These are phyloP conservation scores for Sclerotinia glacialis DNA, from an alignment of 2,329 filamentous ascomycete species.

Conservation along the genomic window DNA sequence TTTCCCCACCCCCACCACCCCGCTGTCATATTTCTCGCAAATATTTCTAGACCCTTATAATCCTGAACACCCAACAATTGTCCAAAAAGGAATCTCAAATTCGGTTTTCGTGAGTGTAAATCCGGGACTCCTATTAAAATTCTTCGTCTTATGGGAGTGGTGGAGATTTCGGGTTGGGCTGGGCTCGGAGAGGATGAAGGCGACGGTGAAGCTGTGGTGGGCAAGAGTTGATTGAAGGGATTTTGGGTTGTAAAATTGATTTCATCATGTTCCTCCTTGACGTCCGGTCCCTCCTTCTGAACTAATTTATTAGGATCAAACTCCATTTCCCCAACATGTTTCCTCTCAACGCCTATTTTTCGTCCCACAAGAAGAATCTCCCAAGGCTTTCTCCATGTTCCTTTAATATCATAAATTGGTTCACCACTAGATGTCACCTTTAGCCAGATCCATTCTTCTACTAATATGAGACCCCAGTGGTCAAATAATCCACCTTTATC, in stretches of 20 bases:
- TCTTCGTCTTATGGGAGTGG: background rate
- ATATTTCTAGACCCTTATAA: slow-evolving; percentile 68
- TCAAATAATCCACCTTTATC: slow-evolving; percentile 57
- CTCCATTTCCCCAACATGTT: slow-evolving; percentile 44
- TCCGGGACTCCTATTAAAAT: slow-evolving; percentile 71
- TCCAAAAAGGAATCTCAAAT: slow-evolving; percentile 59
- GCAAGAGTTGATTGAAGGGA: background rate
- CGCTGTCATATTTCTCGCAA: slow-evolving; percentile 69
- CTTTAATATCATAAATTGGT: slow-evolving; percentile 52
- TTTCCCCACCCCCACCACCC: slow-evolving; percentile 81
- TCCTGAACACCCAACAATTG: slow-evolving; percentile 47
- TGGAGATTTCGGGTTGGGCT: background rate
- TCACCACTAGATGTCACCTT: slow-evolving; percentile 67
- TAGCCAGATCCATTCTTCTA: slow-evolving; percentile 75
- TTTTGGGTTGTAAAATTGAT: background rate
- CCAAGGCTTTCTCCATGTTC: slow-evolving; percentile 70
- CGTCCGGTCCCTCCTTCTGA: too few relatives aligned
- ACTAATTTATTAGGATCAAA: background rate
- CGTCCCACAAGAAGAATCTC: slow-evolving; percentile 64
- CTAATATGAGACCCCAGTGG: slow-evolving; percentile 62
- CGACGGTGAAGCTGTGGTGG: too few relatives aligned
- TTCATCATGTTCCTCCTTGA: background rate
- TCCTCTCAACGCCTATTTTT: background rate
- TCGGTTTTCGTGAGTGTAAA: slow-evolving; percentile 76
- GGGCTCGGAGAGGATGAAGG: background rate